A percentile compares a stretch with the other conserved stretches of the same genome.
phyloP scores from a whole-genome alignment of 2,329 filamentous ascomycete species.

The Aspergillus fijiensis region DNA sequence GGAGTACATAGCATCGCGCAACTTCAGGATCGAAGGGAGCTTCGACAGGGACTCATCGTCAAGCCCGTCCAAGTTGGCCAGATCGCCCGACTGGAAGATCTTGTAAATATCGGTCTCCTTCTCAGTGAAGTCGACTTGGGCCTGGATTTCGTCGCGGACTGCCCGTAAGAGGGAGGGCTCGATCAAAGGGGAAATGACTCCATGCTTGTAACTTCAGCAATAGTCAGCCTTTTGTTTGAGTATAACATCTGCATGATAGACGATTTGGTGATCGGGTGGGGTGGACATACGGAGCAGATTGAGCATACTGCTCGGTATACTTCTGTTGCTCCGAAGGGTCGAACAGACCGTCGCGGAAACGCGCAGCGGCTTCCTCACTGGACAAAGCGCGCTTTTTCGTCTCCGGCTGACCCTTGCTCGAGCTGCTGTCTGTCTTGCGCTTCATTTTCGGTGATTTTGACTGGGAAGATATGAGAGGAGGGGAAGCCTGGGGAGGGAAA shows the following conservation, averaged over 20 bases:
- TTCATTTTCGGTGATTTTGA: conserved; percentile 37
- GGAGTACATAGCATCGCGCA: conserved; percentile 96
- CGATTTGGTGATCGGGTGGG: background rate
- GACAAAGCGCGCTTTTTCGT: conserved; percentile 42
- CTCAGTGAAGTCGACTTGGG: conserved; percentile 91
- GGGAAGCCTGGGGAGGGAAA: background rate
- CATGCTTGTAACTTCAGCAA: conserved; percentile 73
- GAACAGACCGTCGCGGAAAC: conserved; percentile 48
- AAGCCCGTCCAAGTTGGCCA: conserved; percentile 93
- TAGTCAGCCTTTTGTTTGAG: conserved; percentile 5
- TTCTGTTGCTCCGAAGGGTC: conserved; percentile 40
- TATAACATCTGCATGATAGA: background rate
- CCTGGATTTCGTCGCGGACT: conserved; percentile 84
- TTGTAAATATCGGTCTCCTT: conserved; percentile 99
- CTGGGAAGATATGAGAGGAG: background rate
- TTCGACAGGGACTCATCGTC: conserved; percentile 81
- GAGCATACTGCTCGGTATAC: conserved; percentile 45
- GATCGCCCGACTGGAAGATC: conserved; percentile 96
- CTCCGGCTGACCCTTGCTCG: conserved; percentile 34
- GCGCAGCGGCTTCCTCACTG: conserved; percentile 37
- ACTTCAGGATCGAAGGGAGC: conserved; percentile 80
- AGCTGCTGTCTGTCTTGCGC: conserved; percentile 41
- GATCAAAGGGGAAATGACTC: conserved; percentile 80
- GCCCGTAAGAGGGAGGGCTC: conserved; percentile 77
- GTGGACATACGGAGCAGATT: conserved; percentile 43